Percentiles rank a stretch among this genome's conserved stretches.
Evolutionary conservation across 345 rosid species (phyloP).

Genomic region (Salix purpurea): DNA sequence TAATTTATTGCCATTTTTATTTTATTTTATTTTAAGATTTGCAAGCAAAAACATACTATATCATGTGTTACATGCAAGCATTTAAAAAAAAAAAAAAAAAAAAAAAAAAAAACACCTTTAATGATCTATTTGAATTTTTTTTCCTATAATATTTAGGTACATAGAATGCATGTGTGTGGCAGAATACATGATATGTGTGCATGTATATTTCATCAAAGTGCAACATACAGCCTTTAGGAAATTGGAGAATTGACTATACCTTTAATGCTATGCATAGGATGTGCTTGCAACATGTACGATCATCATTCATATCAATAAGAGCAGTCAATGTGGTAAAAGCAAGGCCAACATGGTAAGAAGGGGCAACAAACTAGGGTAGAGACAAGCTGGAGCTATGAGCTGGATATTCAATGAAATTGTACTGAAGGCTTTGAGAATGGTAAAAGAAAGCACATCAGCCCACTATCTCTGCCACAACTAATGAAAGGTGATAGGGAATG

Average conservation of each 20-base stretch:
- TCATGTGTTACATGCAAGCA: background rate
- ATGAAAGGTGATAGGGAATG: background rate
- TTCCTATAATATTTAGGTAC: background rate
- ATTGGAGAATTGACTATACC: background rate
- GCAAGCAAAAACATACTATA: background rate
- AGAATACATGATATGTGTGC: background rate
- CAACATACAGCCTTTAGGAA: background rate
- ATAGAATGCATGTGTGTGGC: background rate
- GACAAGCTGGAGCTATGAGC: background rate
- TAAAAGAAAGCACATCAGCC: background rate
- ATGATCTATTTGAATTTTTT: background rate
- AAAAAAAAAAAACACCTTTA: background rate
- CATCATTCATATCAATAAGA: background rate
- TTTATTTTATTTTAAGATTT: background rate
- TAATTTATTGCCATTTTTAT: background rate
- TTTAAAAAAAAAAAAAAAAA: background rate
- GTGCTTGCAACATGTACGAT: background rate
- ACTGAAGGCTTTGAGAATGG: background rate
- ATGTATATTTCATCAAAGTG: background rate
- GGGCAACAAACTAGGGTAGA: background rate
- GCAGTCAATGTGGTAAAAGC: background rate
- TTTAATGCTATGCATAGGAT: background rate
- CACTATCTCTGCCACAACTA: background rate
- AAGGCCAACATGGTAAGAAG: background rate
- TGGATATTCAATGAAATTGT: background rate